These are phyloP conservation scores for Pythium angustatum DNA, from an alignment of 352 stramenopile genomes.

Conservation along the genomic window DNA sequence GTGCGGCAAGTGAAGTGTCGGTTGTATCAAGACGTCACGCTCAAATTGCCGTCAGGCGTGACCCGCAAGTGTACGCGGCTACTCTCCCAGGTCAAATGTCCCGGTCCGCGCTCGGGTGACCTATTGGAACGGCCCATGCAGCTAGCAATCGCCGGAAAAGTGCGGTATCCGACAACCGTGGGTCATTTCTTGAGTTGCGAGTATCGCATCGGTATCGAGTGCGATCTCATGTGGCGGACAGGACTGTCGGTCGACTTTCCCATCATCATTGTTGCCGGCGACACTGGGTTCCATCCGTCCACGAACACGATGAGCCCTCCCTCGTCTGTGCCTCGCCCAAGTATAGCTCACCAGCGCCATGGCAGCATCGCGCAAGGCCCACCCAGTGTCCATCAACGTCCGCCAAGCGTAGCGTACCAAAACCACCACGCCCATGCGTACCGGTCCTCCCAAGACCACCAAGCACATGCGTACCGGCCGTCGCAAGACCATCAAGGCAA, in stretches of 20 bases:
- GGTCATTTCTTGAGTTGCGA: slow-evolving; percentile 59
- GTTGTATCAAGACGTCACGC: slow-evolving; percentile 61
- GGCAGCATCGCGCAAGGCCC: slow-evolving; percentile 26
- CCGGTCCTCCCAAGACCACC: slow-evolving; percentile 26
- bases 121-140: slow-evolving; percentile 65
- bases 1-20: slow-evolving; percentile 54
- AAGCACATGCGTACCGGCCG: slow-evolving; percentile 22
- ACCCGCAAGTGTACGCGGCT: slow-evolving; percentile 43
- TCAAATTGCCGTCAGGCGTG: slow-evolving; percentile 40
- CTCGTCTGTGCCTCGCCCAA: slow-evolving; percentile 17
- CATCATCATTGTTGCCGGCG: slow-evolving; percentile 28
- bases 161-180: slow-evolving; percentile 54
- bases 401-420: slow-evolving; percentile 32
- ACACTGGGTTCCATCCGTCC: slow-evolving; percentile 11
- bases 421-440: slow-evolving; percentile 14
- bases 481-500: slow-evolving; percentile 22
- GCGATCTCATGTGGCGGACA: slow-evolving; percentile 42
- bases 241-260: slow-evolving; percentile 32
- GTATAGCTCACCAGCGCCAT: slow-evolving; percentile 22
- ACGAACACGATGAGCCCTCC: slow-evolving; percentile 20
- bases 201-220: slow-evolving; percentile 65
- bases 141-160: slow-evolving; percentile 49
- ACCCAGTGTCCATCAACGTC: slow-evolving; percentile 30
- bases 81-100: slow-evolving; percentile 55
- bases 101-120: slow-evolving; percentile 46